phyloP scores from a whole-genome alignment of 2,329 filamentous ascomycete genomes.

The Cryoendolithus antarcticus region DNA sequence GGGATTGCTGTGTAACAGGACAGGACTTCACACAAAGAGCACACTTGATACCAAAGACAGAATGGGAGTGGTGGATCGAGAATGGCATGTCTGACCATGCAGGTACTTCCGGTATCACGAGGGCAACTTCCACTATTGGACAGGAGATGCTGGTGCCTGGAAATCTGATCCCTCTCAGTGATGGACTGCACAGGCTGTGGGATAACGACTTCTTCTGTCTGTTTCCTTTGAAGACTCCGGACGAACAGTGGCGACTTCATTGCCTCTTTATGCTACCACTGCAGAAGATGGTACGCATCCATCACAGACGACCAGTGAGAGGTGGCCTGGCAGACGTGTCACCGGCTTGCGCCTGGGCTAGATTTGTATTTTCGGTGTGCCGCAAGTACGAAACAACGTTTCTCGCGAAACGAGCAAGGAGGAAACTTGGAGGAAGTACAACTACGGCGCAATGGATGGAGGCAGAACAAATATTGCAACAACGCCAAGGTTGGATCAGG shows the following conservation, averaged over 20 bases:
- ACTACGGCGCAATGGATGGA: not conserved
- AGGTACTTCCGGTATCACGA: not conserved
- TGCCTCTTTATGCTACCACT: not conserved
- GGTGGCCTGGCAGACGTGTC: not conserved
- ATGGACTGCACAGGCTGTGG: not conserved
- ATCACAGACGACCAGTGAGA: conserved; percentile 1
- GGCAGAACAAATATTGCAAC: conserved; percentile 1
- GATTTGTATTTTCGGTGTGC: not conserved
- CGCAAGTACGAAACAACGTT: not conserved
- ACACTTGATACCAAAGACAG: conserved; percentile 1
- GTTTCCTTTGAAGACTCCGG: not conserved
- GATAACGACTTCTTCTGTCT: not conserved
- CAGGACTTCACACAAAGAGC: conserved; percentile 1
- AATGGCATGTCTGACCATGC: not conserved
- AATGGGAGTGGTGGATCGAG: not conserved
- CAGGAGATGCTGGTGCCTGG: conserved; percentile 1
- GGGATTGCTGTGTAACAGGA: not conserved
- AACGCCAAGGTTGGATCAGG: no score
- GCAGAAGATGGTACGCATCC: conserved; percentile 1
- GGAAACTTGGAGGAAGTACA: not conserved
- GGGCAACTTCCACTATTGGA: not conserved
- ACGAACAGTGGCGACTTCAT: not conserved
- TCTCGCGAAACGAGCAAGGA: not conserved
- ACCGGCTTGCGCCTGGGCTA: not conserved
- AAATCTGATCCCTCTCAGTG: conserved; percentile 1